Conservation (phyloP, 164 flowering plant genomes). For the Macadamia integrifolia region DNA sequence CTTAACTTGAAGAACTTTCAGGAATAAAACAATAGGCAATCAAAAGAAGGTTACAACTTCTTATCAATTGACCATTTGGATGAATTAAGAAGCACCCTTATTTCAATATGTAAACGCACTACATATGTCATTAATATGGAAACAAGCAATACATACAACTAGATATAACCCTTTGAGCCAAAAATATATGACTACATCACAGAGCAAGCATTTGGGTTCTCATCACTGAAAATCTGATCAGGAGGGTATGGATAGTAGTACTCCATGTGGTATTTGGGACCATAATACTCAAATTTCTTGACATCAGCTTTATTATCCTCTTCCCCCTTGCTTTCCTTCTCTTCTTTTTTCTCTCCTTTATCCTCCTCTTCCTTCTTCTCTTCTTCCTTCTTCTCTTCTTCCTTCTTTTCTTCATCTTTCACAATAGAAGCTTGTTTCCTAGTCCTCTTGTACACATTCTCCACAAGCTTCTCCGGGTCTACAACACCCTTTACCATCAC, state of each 20-base stretch:
- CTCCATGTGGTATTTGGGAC: constrained; percentile 42
- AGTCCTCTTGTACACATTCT: constrained; percentile 57
- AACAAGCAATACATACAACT: too few species aligned
- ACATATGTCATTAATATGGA: too few species aligned
- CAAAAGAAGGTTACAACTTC: too few species aligned
- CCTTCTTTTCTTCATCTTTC: constrained; percentile 36
- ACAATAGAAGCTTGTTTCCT: constrained; percentile 57
- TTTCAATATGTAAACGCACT: too few species aligned
- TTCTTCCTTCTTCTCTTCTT: constrained; percentile 46
- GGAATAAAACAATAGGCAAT: too few species aligned
- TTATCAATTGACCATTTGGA: too few species aligned
- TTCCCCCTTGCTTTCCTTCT: constrained; percentile 26
- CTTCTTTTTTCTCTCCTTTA: constrained; percentile 31
- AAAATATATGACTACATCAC: too few species aligned
- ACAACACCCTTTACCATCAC: constrained; percentile 66
- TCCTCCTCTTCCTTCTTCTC: constrained; percentile 28
- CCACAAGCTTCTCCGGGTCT: constrained; percentile 55
- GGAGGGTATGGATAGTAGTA: not conserved
- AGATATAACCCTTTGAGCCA: too few species aligned
- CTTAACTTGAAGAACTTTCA: too few species aligned
- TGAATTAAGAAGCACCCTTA: too few species aligned
- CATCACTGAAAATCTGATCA: too few species aligned
- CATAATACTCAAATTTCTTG: constrained; percentile 59
- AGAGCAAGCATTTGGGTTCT: too few species aligned
- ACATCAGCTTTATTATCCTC: constrained; percentile 41